Base-by-base conservation (phyloP, 371 early-diverging fungal genomes). In the Mortierella sp. region DNA sequence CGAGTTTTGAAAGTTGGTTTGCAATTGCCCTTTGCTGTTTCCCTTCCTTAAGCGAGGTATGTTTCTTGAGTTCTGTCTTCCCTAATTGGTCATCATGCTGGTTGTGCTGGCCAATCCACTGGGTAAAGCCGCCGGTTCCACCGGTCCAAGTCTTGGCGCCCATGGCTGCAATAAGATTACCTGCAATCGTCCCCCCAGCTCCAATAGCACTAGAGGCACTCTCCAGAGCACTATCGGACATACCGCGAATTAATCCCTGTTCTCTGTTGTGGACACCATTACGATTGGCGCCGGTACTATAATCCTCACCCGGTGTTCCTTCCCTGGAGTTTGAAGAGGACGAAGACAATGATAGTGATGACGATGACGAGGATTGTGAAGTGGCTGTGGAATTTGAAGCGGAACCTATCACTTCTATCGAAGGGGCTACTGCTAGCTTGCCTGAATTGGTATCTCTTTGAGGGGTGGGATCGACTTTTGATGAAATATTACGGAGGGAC, bases 181-280 rank as follows among this genome's bases (percentile, higher is more conserved):
- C 43, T 6, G 76, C 66, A 17, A 76, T 63, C 0, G 67, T 66
- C 13, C 63, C 49, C 17, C 72, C 61, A 2, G 70, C 22, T 40
- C 49, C 76, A 10, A 64, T 17, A 10, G 61, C 59, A 10, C 12
- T n/a, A 5, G 66, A 60, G 0, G 75, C 55, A 31, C 60, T 63
- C 49, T 61, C 78, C 53, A 77, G 23, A 55, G 65, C 59, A 32
- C 72, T 77, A n/a, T 77, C 78, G 1, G 78, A 77, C 78, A 77
- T 77, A 1, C 78, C 78, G 8, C 78, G 72, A 2, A 77, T 58
- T 31, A 77, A 29, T 17, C 77, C 72, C 19, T 66, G 47, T 17
- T 70, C 75, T 12, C 70, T 34, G 3, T 59, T 42, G 28, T 63
- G 59, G 13, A 28, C 26, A 22, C 10, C 26, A 17, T 34, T 23